phyloP scores from a whole-genome alignment of 805 yeast genomes.

The Komagataella mondaviorum region DNA sequence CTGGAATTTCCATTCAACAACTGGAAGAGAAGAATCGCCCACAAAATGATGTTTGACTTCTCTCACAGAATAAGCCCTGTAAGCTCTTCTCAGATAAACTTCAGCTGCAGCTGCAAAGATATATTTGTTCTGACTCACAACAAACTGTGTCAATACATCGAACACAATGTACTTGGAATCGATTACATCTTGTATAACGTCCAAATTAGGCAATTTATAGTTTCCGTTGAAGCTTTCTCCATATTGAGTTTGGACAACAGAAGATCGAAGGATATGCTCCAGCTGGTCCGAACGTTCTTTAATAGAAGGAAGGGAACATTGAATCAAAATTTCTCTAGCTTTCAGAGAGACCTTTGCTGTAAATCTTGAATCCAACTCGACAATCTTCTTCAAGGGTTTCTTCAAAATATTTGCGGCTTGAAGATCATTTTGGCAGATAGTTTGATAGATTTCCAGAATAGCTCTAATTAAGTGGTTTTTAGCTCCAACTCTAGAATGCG shows the following conservation, averaged over 20 bases:
- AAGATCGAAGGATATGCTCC: conserved; percentile 85
- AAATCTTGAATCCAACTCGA: conserved; percentile 79
- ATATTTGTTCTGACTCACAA: conserved; percentile 71
- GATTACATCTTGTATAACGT: conserved; percentile 77
- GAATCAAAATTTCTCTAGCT: conserved; percentile 92
- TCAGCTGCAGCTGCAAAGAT: conserved; percentile 95
- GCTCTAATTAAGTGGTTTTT: conserved; percentile 85
- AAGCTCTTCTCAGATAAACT: conserved; percentile 92
- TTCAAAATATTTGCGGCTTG: conserved; percentile 48
- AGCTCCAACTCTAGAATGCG: conserved; percentile 88
- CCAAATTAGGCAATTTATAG: conserved; percentile 73
- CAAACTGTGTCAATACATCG: conserved; percentile 89
- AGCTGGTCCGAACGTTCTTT: conserved; percentile 94
- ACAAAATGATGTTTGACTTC: conserved; percentile 51
- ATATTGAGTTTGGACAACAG: conserved; percentile 66
- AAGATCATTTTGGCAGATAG: conserved; percentile 57
- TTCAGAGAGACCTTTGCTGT: conserved; percentile 89
- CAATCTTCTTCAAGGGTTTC: conserved; percentile 61
- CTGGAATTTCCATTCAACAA: conserved; percentile 81
- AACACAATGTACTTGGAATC: conserved; percentile 94
- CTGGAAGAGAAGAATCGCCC: conserved; percentile 37
- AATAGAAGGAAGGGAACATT: conserved; percentile 92
- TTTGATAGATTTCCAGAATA: conserved; percentile 70
- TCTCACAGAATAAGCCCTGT: conserved; percentile 86
- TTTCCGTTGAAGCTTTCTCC: conserved; percentile 66